Conservation (phyloP, 129 eudicot genomes). For the Artemisia tridentata region DNA sequence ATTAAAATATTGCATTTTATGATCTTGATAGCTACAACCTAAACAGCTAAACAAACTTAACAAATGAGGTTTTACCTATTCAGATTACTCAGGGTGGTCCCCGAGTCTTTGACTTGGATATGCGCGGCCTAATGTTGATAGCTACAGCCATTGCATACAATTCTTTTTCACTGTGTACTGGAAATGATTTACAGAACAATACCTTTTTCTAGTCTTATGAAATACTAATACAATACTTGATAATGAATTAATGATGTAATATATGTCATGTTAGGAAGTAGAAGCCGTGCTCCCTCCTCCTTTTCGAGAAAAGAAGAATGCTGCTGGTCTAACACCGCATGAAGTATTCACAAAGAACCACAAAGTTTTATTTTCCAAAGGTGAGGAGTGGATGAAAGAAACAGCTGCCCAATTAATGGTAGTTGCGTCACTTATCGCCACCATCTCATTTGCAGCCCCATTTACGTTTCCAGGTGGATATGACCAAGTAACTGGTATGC, state of each 20-base stretch:
- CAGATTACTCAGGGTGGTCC: too few species aligned
- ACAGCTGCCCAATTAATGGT: conserved; percentile 1
- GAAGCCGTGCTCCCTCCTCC: conserved; percentile 3
- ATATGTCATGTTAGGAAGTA: neutral
- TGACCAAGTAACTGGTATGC: conserved; percentile 2
- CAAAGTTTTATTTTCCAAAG: neutral
- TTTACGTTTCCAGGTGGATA: conserved; percentile 1
- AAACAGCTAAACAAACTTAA: too few species aligned
- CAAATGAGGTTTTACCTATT: too few species aligned
- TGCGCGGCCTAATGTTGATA: too few species aligned
- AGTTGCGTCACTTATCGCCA: neutral
- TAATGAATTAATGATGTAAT: neutral
- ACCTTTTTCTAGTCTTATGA: neutral
- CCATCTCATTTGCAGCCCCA: neutral
- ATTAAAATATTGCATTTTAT: too few species aligned
- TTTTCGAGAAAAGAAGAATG: conserved; percentile 5
- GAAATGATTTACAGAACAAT: neutral
- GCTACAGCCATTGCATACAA: too few species aligned
- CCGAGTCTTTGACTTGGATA: too few species aligned
- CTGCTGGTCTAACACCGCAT: neutral
- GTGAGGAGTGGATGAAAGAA: conserved; percentile 3
- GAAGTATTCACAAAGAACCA: conserved; percentile 1
- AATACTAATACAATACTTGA: neutral
- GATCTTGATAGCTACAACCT: too few species aligned
- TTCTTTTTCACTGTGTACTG: too few species aligned